Base-by-base conservation (phyloP, 129 eudicot species). In the Solidago caesia region DNA sequence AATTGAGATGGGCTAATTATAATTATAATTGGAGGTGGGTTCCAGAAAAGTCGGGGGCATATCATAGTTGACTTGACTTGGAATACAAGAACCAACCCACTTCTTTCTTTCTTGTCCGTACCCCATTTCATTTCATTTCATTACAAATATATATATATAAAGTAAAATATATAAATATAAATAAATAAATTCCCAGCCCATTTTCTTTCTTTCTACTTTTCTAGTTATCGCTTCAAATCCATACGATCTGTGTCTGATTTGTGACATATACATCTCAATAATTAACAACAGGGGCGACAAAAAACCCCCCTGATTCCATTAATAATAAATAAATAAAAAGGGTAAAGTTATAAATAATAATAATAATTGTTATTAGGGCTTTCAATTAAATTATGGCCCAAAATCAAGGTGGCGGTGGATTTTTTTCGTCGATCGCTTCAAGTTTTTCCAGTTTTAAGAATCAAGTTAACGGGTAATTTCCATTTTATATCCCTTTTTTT, bases 381-480 rank as follows among this genome's bases (percentile, higher is more conserved):
- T 65, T 65, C 52, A 14, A 53, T 69, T 41, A 64, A 26, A 53
- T 12, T 12, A 86, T 86, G 91, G 88, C 83, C 60, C 79, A 73
- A 59, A 86, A 86, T 72, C 83, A 65, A 47, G 84, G 79, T 45
- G 79, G 77, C 8, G 89, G 86, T 57, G 86, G 90, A 0, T 87
- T 87, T 74, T 87, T 87, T 72, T 62, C 82, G 4, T 82, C 89
- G 49, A 59, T 87, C 68, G 89, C 89, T 10, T 84, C 92, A 43
- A 77, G 87, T 51, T 67, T 86, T 56, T 86, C 89, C 42, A 86
- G 79, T 80, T 80, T 82, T n/a, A 79, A 81, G 81, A 49, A 66
- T 76, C 73, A 76, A 70, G 92, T 87, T 72, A 82, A 87, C 67
- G 89, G 89, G 92, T 87, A 76, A 21, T 21, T 21, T 21, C 21